Base-by-base conservation (phyloP, 2,329 filamentous ascomycete genomes). In the Immersiporthe knoxdaviesiana region DNA sequence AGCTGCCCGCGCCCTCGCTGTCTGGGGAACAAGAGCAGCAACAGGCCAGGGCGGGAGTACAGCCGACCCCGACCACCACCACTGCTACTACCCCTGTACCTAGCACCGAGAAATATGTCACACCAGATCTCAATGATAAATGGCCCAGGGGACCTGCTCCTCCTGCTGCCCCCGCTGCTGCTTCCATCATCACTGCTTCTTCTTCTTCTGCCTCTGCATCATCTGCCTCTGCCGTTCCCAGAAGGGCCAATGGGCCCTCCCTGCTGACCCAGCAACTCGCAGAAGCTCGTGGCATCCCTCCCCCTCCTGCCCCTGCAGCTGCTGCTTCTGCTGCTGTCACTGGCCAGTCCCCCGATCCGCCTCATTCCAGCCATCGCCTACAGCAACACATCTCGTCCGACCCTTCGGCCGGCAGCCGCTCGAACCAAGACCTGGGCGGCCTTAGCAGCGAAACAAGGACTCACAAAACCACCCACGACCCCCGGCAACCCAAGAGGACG, bases 211-310 rank as follows among this genome's bases (percentile, higher is more conserved):
- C 78, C 71, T 39, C 47, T 52, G 32, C 70, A 65, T 37, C 64
- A 65, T 63, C 64, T 67, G 66, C 67, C 30, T 80, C 81, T 76
- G 74, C 77, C 71, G 75, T 78, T 72, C 76, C 78, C 72, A 79
- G 81, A 73, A 80, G 81, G 76, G 80, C 83, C 74, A 79, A 79
- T 75, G 85, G 85, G 72, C 84, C 85, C 73, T 88, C 86, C 69
- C 77, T 88, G 74, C 81, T 88, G 78, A 84, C 84, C 70, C 84
- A 88, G 78, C 85, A 86, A 76, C 80, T 88, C 77, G 85, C 85
- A 76, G 86, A 85, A 78, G 86, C 85, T 75, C 84, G 86, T 75
- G 85, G 85, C 75, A 86, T 87, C 63, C 77, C 75, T 63, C 73
- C 74, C 66, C 72, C 76, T 3, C 44, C 44, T 44, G 16, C 44